Evolutionary conservation across 441 rosid genomes (phyloP).

Genomic region (Erysimum cheiri): DNA sequence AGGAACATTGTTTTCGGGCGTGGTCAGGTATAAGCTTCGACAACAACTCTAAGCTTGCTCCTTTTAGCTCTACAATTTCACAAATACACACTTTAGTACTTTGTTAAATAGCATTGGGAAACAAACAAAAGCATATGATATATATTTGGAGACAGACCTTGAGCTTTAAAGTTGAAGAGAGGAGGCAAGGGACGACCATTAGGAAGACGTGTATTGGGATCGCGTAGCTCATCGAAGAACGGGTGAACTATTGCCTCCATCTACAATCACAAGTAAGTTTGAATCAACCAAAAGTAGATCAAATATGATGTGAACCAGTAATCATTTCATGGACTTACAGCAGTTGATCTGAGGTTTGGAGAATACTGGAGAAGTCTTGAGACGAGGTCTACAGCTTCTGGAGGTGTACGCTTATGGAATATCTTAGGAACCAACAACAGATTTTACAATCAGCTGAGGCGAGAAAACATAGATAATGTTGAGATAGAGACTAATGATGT

Average conservation of each 20-base stretch:
- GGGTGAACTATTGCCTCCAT: conserved; percentile 91
- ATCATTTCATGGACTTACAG: conserved; percentile 61
- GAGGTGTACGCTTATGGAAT: conserved; percentile 93
- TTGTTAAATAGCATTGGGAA: neutral
- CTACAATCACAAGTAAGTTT: conserved; percentile 47
- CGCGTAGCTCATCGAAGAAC: conserved; percentile 89
- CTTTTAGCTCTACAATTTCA: conserved; percentile 70
- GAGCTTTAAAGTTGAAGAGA: conserved; percentile 79
- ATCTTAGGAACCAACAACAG: conserved; percentile 52
- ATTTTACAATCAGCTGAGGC: conserved; percentile 6
- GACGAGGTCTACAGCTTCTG: conserved; percentile 91
- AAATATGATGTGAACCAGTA: neutral
- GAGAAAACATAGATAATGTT: neutral
- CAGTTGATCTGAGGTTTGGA: conserved; percentile 91
- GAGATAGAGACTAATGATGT: neutral
- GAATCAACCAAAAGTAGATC: conserved; percentile 2
- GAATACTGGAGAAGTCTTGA: conserved; percentile 93
- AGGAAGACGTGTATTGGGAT: conserved; percentile 79
- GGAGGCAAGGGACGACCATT: conserved; percentile 94
- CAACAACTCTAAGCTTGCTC: conserved; percentile 64
- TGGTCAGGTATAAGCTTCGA: conserved; percentile 86
- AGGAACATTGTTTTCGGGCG: conserved; percentile 79
- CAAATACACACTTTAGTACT: neutral
- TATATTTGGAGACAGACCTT: conserved; percentile 45
- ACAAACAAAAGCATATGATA: neutral